Evolutionary conservation across 2,329 filamentous ascomycete species (phyloP).

Genomic region (Talaromyces sp.): DNA sequence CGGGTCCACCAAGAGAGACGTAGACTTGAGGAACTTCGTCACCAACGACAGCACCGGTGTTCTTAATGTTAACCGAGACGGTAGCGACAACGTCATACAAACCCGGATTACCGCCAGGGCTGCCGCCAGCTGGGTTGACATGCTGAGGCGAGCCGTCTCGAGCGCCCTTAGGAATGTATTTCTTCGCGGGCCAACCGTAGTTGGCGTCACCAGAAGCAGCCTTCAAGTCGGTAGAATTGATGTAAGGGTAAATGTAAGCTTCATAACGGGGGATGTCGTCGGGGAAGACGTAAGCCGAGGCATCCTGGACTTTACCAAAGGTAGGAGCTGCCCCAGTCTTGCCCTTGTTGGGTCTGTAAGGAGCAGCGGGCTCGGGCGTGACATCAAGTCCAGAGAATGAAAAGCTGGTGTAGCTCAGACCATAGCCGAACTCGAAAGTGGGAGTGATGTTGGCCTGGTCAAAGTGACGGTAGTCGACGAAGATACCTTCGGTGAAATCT

Average conservation of each 20-base stretch:
- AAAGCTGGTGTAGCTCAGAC: constrained; percentile 59
- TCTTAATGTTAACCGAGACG: constrained; percentile 45
- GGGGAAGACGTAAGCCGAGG: constrained; percentile 52
- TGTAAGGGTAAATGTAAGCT: constrained; percentile 59
- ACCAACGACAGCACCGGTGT: constrained; percentile 44
- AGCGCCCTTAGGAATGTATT: constrained; percentile 46
- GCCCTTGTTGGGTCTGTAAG: constrained; percentile 50
- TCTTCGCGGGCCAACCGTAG: constrained; percentile 47
- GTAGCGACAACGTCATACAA: constrained; percentile 47
- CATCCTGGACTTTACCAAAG: constrained; percentile 44
- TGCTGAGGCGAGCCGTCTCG: constrained; percentile 51
- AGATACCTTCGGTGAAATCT: constrained; percentile 56
- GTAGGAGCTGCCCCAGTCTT: constrained; percentile 48
- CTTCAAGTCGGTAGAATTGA: constrained; percentile 54
- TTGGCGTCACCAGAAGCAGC: constrained; percentile 47
- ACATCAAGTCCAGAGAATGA: constrained; percentile 54
- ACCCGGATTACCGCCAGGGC: constrained; percentile 53
- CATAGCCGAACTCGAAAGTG: constrained; percentile 58
- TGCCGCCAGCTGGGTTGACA: constrained; percentile 52
- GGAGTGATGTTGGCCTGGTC: constrained; percentile 51
- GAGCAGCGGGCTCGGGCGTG: constrained; percentile 33
- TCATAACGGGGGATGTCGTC: constrained; percentile 44
- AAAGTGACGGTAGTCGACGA: constrained; percentile 51
- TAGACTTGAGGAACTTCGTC: constrained; percentile 58
- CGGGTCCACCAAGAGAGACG: constrained; percentile 69